Conservation (phyloP, 2,329 filamentous ascomycete species). For the Beauveria sp. region DNA sequence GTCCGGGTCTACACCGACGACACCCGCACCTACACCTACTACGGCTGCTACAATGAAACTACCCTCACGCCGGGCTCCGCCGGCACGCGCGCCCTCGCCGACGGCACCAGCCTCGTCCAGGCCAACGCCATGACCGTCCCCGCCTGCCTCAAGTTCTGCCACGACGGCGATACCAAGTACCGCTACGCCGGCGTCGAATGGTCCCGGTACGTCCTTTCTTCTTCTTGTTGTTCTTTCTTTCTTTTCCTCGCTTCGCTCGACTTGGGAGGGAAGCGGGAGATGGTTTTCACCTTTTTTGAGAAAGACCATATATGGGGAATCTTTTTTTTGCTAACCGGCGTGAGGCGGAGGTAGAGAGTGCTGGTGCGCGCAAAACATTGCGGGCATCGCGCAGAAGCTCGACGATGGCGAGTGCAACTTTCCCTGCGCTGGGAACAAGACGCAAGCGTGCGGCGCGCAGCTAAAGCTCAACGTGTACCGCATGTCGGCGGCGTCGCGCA, state of each 20-base stretch:
- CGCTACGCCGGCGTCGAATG: slow-evolving; percentile 49
- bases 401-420: slow-evolving; percentile 41
- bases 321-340: not conserved
- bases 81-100: slow-evolving; percentile 39
- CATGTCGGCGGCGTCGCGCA: slow-evolving; percentile 14
- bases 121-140: slow-evolving; percentile 43
- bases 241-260: not conserved
- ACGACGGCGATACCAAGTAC: slow-evolving; percentile 29
- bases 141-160: slow-evolving; percentile 44
- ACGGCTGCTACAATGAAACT: slow-evolving; percentile 54
- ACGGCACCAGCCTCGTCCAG: slow-evolving; percentile 31
- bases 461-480: slow-evolving; percentile 41
- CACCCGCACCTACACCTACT: slow-evolving; percentile 37
- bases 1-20: slow-evolving; percentile 27
- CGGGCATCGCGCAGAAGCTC: slow-evolving; percentile 36
- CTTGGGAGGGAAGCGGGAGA: no score
- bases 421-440: slow-evolving; percentile 45
- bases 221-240: not conserved
- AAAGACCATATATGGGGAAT: not conserved
- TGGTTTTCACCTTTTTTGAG: not conserved
- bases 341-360: slow-evolving; percentile 39
- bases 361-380: slow-evolving; percentile 49
- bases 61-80: slow-evolving; percentile 34
- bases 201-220: slow-evolving; percentile 28
- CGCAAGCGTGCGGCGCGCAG: slow-evolving; percentile 45